Conservation (phyloP, 2,329 filamentous ascomycete species). For the Venturia effusa region DNA sequence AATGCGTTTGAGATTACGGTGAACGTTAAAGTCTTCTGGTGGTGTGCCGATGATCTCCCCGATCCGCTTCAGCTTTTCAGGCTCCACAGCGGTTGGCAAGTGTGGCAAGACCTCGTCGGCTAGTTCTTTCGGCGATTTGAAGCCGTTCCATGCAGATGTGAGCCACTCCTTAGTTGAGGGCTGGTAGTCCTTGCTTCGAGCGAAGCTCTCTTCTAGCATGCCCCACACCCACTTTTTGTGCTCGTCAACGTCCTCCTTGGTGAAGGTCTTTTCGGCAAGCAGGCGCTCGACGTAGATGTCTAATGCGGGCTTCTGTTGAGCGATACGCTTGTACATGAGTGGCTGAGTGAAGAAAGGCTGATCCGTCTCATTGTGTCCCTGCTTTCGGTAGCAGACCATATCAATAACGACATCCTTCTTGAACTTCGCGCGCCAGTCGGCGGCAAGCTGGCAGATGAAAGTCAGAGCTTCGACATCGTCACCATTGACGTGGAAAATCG, state of each 20-base stretch:
- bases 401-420: slow-evolving; percentile 97
- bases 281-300: slow-evolving; percentile 89
- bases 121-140: slow-evolving; percentile 97
- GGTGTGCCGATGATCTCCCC: slow-evolving; percentile 65
- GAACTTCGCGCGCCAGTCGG: slow-evolving; percentile 97
- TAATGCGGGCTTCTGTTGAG: slow-evolving; percentile 70
- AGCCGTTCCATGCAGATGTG: slow-evolving; percentile 97
- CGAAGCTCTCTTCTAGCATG: slow-evolving; percentile 96
- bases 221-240: slow-evolving; percentile 99
- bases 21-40: slow-evolving; percentile 78
- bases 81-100: slow-evolving; percentile 70
- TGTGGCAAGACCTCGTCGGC: slow-evolving; percentile 90
- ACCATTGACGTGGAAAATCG: slow-evolving; percentile 97
- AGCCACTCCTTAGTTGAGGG: slow-evolving; percentile 97
- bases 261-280: slow-evolving; percentile 85
- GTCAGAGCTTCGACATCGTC: slow-evolving; percentile 98
- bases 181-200: slow-evolving; percentile 94
- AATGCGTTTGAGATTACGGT: slow-evolving; percentile 97
- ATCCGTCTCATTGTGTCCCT: slow-evolving; percentile 98
- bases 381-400: slow-evolving; percentile 96
- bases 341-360: slow-evolving; percentile 99
- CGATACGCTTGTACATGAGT: slow-evolving; percentile 98
- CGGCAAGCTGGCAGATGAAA: slow-evolving; percentile 92
- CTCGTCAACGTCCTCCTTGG: slow-evolving; percentile 94
- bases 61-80: slow-evolving; percentile 66